Evolutionary conservation across 805 yeast genomes (phyloP), one percentile per base, ranked within the genome.

Genomic region (Wickerhamiella qilinensis): DNA sequence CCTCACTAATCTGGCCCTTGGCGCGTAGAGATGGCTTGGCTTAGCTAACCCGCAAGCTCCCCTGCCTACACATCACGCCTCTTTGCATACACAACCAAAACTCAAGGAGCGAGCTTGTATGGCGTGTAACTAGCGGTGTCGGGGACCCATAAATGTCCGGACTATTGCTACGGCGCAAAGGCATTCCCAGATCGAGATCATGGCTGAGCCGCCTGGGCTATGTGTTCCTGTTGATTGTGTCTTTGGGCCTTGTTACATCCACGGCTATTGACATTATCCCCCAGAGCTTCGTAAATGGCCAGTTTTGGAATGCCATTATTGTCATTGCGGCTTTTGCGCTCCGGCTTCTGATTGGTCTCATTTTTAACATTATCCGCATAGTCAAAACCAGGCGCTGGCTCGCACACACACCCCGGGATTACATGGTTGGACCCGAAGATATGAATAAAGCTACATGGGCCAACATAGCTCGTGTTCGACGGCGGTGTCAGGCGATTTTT

Each of bases 181-280:
- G n/a, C n/a, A n/a, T n/a, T n/a, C n/a, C n/a, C n/a, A n/a, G n/a
- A n/a, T n/a, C n/a, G n/a, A n/a, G n/a, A n/a, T n/a, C n/a, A n/a
- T n/a, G n/a, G n/a, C n/a, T n/a, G n/a, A n/a, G n/a, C n/a, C n/a
- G n/a, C n/a, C n/a, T n/a, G n/a, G n/a, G 7, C 7, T 28, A n/a
- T 28, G 31, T 28, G 15, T 16, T 28, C 15, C 31, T 28, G 15
- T 14, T 28, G 17, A 7, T 15, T 8, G 17, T 30, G 7, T 11
- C 15, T 19, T 40, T 79, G 17, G 82, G 75, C 0, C 69, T 85
- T 39, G 62, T 75, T 20, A 63, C 81, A 2, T 80, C 79, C 7
- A 63, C 88, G 1, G 93, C 93, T 0, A 70, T 84, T 14, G 96
- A 88, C 56, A 73, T 84, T 22, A 73, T 85, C 43, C 65, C 66